A percentile compares a stretch with the other conserved stretches of the same genome.
Evolutionary conservation across 345 rosid genomes (phyloP).

Genomic region (Iberis pinnata): DNA sequence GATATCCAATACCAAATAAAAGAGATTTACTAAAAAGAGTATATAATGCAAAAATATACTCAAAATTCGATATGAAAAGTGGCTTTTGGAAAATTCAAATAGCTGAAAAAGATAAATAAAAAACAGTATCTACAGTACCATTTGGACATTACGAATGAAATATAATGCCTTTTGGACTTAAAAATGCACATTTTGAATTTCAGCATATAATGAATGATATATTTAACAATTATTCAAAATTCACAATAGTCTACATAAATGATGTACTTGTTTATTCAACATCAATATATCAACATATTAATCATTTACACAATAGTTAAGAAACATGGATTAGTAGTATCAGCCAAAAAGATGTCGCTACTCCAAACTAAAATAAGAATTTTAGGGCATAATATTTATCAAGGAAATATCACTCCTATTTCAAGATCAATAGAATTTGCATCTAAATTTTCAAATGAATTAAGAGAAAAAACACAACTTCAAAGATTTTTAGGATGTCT

Average conservation of each 20-base stretch:
- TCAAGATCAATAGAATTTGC: not conserved
- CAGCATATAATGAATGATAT: not conserved
- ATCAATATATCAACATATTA: not conserved
- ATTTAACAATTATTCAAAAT: not conserved
- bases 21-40: not conserved
- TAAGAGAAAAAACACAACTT: not conserved
- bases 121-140: not conserved
- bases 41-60: not conserved
- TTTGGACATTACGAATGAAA: not conserved
- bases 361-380: not conserved
- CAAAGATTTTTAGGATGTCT: not conserved
- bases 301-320: not conserved
- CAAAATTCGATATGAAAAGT: not conserved
- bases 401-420: not conserved
- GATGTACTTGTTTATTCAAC: not conserved
- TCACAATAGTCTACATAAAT: not conserved
- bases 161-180: not conserved
- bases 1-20: not conserved
- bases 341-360: not conserved
- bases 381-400: not conserved
- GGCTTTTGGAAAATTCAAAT: not conserved
- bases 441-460: not conserved
- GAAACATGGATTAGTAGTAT: not conserved
- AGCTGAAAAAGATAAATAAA: not conserved
- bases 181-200: not conserved